phyloP scores from a whole-genome alignment of 805 yeast species.

The Yarrowia porcina region DNA sequence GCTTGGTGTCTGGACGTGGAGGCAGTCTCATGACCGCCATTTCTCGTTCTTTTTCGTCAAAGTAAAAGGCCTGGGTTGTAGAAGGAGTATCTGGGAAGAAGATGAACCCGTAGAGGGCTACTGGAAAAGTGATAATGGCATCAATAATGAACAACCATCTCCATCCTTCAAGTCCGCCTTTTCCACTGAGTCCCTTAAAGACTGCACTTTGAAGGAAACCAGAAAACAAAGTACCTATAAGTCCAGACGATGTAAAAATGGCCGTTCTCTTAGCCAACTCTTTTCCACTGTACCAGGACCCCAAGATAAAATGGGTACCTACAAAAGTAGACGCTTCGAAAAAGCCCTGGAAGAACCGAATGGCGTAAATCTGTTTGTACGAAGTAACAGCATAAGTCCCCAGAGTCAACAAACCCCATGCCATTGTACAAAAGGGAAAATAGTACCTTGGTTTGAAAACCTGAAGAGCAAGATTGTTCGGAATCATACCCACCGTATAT shows the following conservation, averaged over 20 bases:
- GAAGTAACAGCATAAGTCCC: slow-evolving; percentile 38
- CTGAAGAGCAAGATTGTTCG: slow-evolving; percentile 40
- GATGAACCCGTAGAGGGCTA: slow-evolving; percentile 27
- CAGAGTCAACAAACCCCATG: slow-evolving; percentile 43
- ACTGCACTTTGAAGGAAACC: slow-evolving; percentile 48
- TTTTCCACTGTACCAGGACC: slow-evolving; percentile 46
- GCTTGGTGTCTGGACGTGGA: slow-evolving; percentile 34
- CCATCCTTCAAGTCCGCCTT: slow-evolving; percentile 43
- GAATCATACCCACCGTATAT: slow-evolving; percentile 48
- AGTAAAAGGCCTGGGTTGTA: slow-evolving; percentile 34
- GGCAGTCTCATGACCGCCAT: slow-evolving; percentile 38
- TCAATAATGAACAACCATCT: slow-evolving; percentile 30
- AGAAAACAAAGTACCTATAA: slow-evolving; percentile 45
- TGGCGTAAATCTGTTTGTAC: slow-evolving; percentile 41
- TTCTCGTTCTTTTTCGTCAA: slow-evolving; percentile 37
- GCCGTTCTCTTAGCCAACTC: slow-evolving; percentile 46
- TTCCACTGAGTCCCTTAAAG: slow-evolving; percentile 42
- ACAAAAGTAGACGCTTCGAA: slow-evolving; percentile 47
- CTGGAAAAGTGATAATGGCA: slow-evolving; percentile 28
- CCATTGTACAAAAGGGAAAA: slow-evolving; percentile 39
- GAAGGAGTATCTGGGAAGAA: slow-evolving; percentile 28
- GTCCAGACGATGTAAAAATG: slow-evolving; percentile 43
- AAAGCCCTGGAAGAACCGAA: slow-evolving; percentile 46
- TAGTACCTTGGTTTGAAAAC: slow-evolving; percentile 38
- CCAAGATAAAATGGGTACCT: slow-evolving; percentile 43